Percentiles rank a stretch among this genome's conserved stretches.
Conservation (phyloP, 306 rosid genomes). For the Ormosia emarginata region DNA sequence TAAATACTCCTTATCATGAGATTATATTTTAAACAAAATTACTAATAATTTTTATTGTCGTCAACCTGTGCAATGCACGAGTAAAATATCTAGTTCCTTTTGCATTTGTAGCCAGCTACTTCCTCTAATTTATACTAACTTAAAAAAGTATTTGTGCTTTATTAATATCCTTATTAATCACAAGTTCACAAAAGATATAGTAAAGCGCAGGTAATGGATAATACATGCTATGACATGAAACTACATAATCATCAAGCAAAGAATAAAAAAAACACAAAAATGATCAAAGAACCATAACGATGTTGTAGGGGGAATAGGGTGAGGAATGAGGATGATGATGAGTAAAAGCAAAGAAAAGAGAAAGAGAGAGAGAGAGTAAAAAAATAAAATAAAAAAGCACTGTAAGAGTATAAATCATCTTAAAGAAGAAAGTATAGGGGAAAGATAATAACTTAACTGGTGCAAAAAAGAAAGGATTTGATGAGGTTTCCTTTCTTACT, state of each 20-base stretch:
- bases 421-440: not conserved
- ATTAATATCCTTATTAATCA: not conserved
- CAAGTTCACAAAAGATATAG: not conserved
- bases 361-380: too few relatives aligned
- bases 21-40: too few relatives aligned
- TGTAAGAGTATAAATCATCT: not conserved
- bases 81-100: too few relatives aligned
- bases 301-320: not conserved
- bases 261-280: not conserved
- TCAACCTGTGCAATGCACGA: too few relatives aligned
- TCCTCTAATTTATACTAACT: not conserved
- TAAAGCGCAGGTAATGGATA: not conserved
- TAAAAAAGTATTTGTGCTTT: not conserved
- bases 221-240: not conserved
- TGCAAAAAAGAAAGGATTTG: not conserved
- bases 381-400: not conserved
- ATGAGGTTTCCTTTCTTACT: not conserved
- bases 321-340: not conserved
- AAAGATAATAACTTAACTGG: not conserved
- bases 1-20: too few relatives aligned
- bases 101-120: not conserved
- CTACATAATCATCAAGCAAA: not conserved
- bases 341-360: slow-evolving; percentile 14
- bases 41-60: too few relatives aligned
- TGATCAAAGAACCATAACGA: not conserved